These are phyloP conservation scores for Adiantum capillusveneris DNA, from an alignment of 75 land plant genomes.

Conservation along the genomic window DNA sequence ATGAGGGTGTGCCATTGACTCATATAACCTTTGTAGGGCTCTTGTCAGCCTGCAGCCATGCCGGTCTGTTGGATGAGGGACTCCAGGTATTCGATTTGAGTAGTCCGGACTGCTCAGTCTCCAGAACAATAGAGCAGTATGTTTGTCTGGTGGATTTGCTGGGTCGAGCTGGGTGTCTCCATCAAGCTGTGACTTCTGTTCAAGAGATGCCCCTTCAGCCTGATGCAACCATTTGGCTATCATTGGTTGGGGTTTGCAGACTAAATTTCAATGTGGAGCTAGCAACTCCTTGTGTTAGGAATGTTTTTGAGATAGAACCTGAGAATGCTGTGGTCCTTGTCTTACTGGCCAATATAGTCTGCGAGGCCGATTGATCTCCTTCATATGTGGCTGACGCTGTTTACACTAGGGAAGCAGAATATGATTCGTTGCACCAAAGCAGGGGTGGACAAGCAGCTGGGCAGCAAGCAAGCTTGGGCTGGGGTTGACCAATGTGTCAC, in stretches of 20 bases:
- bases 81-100: not conserved
- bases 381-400: too few species aligned
- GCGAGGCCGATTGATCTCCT: too few species aligned
- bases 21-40: conserved; percentile 11
- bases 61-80: conserved; percentile 7
- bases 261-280: conserved; percentile 40
- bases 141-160: conserved; percentile 5
- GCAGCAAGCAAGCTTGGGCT: too few species aligned
- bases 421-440: too few species aligned
- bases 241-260: conserved; percentile 8
- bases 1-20: not conserved
- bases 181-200: not conserved
- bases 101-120: not conserved
- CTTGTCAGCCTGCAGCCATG: conserved; percentile 14
- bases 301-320: conserved; percentile 50
- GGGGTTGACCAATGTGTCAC: too few species aligned
- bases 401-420: too few species aligned
- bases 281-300: conserved; percentile 47
- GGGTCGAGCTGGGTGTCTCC: not conserved
- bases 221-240: not conserved
- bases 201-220: not conserved
- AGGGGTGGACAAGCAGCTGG: too few species aligned
- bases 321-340: conserved; percentile 53
- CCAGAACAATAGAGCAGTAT: not conserved
- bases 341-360: conserved; percentile 42